Base-by-base conservation (phyloP, 2,329 filamentous ascomycete genomes). In the Bipolaris zeicola region DNA sequence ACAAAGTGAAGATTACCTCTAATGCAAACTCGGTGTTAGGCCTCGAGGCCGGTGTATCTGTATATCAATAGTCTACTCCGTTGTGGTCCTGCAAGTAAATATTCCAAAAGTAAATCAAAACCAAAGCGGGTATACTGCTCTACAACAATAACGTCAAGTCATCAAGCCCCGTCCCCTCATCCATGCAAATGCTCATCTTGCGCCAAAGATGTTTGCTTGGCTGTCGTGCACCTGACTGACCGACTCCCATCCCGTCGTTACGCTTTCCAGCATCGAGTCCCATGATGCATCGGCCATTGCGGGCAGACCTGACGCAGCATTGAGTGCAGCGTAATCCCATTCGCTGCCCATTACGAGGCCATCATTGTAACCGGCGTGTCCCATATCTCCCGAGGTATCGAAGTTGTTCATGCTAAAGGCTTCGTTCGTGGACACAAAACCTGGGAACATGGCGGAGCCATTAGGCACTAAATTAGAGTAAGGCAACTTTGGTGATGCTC, bases 181-280 rank as follows among this genome's bases (percentile, higher is more conserved):
- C 24, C 34, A 7, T 36, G 22, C 3, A 42, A 13, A 7, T 26
- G 13, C n/a, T 42, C 37, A 50, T 51, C 54, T 28, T 55, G 46
- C 5, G 10, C 50, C 53, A 42, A 52, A 36, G n/a, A 48, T 22
- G 5, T 63, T 43, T 18, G 20, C n/a, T 38, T 36, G 39, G 14
- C 7, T 20, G 8, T 44, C 52, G 24, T 64, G 61, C 6, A 60
- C 52, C 24, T 64, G 65, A 6, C 65, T 64, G 6, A 62, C 11
- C 1, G 54, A 51, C 43, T 73, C 70, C 74, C 73, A 76, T 6
- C 70, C 70, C 62, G 75, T 62, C 11, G 70, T 70, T 13, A 76
- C 72, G 33, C 60, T 73, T 52, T 77, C 71, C 5, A 77, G 58
- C 72, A 76, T 72, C 31, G 70, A 63, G 43, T 75, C 72, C 72